These are phyloP conservation scores for Hypericum perforatum DNA, from an alignment of 345 rosid genomes.

Conservation along the genomic window DNA sequence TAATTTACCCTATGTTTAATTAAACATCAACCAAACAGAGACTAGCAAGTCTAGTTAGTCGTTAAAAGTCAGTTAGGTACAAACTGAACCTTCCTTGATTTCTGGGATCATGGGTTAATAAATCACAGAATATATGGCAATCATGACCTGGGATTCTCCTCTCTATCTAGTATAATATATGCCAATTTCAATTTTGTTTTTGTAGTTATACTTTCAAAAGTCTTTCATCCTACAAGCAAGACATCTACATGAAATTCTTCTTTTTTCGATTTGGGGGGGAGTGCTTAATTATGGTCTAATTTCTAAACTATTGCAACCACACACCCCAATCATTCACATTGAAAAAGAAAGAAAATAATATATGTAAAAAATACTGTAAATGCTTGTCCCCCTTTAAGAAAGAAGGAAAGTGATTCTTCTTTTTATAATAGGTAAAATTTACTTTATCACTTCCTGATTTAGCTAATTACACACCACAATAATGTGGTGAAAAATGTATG, in stretches of 20 bases:
- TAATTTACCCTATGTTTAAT: neutral
- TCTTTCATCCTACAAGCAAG: neutral
- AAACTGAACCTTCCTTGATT: constrained; percentile 43
- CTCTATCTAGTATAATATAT: constrained; percentile 12
- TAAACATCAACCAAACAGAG: constrained; percentile 22
- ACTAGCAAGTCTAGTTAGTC: constrained; percentile 16
- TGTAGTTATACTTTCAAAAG: constrained; percentile 1
- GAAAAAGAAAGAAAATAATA: neutral
- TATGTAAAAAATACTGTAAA: no score
- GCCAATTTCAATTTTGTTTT: constrained; percentile 6
- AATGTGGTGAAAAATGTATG: no score
- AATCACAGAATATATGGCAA: constrained; percentile 9
- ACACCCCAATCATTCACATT: constrained; percentile 8
- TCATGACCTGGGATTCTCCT: constrained; percentile 16
- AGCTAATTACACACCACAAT: no score
- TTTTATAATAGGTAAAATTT: no score
- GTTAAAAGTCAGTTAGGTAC: constrained; percentile 17
- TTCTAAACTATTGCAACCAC: constrained; percentile 10
- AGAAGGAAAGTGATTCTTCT: no score
- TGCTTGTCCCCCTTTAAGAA: no score
- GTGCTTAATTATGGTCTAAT: neutral
- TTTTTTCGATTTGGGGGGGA: neutral
- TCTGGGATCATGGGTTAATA: constrained; percentile 31
- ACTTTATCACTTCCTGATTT: no score
- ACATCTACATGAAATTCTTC: neutral